A percentile compares a stretch with the other conserved stretches of the same genome.
These are phyloP conservation scores for Alternaria sp. DNA, from an alignment of 2,329 filamentous ascomycete genomes.

Conservation along the genomic window DNA sequence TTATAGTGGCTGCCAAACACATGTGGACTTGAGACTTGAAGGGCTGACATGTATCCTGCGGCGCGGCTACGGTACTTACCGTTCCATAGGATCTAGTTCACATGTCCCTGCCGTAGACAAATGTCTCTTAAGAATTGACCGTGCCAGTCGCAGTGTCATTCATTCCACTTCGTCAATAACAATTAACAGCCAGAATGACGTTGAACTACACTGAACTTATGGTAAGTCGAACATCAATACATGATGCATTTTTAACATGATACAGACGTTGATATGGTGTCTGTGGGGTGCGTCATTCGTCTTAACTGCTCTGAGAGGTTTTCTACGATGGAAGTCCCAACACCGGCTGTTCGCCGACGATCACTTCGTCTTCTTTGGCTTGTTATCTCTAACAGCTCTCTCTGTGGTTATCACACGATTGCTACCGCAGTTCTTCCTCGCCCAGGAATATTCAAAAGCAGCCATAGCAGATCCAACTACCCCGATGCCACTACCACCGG, in stretches of 20 bases:
- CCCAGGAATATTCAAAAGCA: slow-evolving; percentile 6
- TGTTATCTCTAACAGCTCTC: not conserved
- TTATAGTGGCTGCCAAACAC: too few relatives aligned
- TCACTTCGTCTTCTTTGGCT: not conserved
- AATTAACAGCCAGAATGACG: too few relatives aligned
- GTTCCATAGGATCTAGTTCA: not conserved
- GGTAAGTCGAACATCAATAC: not conserved
- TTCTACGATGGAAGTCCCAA: not conserved
- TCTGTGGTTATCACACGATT: not conserved
- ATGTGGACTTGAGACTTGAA: too few relatives aligned
- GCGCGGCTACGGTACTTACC: not conserved
- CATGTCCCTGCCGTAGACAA: not conserved
- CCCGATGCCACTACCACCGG: not conserved
- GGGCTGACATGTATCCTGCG: too few relatives aligned
- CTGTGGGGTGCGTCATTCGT: not conserved
- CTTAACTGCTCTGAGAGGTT: not conserved
- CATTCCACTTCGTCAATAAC: too few relatives aligned
- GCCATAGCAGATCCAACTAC: not conserved
- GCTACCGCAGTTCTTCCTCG: slow-evolving; percentile 14
- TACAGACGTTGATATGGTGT: not conserved
- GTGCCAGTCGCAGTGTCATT: too few relatives aligned
- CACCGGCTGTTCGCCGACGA: not conserved
- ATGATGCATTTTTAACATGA: not conserved
- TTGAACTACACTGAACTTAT: not conserved
- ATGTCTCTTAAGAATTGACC: not conserved